These are phyloP conservation scores for Chaetomium sp. DNA, from an alignment of 2,329 filamentous ascomycete species.

Conservation along the genomic window DNA sequence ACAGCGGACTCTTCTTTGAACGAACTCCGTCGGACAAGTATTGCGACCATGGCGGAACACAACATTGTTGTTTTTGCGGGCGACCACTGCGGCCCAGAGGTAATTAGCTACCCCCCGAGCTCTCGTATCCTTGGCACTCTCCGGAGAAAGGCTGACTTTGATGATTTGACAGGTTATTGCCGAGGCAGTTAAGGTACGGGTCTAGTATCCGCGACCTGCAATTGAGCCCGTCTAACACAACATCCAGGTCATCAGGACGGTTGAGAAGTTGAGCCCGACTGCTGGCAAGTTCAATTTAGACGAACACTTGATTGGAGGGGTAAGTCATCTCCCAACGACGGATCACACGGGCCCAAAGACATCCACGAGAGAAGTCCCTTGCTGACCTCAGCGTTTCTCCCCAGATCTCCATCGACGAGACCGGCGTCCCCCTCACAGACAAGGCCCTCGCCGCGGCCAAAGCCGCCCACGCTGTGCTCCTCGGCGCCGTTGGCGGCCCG, in stretches of 20 bases:
- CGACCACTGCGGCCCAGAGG: conserved; percentile 83
- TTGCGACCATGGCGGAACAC: conserved; percentile 54
- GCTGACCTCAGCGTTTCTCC: background rate
- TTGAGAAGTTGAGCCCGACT: conserved; percentile 65
- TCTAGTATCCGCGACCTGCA: background rate
- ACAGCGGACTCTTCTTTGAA: background rate
- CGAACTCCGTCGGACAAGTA: background rate
- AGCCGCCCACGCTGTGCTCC: conserved; percentile 78
- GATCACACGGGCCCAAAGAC: background rate
- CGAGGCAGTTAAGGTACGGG: conserved; percentile 73
- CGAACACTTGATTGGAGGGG: conserved; percentile 84
- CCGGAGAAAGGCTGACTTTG: background rate
- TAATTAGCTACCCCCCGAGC: conserved; percentile 34
- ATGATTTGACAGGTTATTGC: conserved; percentile 58
- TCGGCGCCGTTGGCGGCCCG: conserved; percentile 92
- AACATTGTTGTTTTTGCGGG: conserved; percentile 78
- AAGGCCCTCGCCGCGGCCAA: conserved; percentile 78
- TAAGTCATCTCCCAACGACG: conserved; percentile 45
- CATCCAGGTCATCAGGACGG: conserved; percentile 65
- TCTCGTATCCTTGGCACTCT: background rate
- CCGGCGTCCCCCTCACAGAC: conserved; percentile 72
- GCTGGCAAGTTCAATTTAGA: conserved; percentile 79
- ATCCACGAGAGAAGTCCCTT: background rate
- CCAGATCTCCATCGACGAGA: conserved; percentile 81
- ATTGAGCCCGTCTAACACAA: background rate